Evolutionary conservation across 2,329 filamentous ascomycete species (phyloP).

Genomic region (Cytospora schulzeri): DNA sequence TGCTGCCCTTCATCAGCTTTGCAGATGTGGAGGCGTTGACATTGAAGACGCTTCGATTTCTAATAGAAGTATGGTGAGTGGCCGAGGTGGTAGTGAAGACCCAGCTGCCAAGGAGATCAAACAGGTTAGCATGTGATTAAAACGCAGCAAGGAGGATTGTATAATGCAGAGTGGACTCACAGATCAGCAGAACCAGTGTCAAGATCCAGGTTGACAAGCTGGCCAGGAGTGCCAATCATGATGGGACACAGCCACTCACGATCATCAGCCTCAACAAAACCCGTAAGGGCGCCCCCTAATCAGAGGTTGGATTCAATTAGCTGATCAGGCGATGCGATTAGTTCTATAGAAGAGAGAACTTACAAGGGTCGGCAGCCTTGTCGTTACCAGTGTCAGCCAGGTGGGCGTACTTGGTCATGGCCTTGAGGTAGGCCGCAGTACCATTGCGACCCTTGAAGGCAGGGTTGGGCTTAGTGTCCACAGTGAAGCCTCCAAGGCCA

Average conservation of each 20-base stretch:
- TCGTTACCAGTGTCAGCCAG: conserved; percentile 41
- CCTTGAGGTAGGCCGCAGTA: conserved; percentile 31
- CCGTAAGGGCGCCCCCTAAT: conserved; percentile 34
- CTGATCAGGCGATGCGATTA: not conserved
- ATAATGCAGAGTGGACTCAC: conserved; percentile 54
- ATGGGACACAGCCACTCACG: conserved; percentile 64
- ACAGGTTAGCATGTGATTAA: conserved; percentile 17
- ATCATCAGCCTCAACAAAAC: conserved; percentile 42
- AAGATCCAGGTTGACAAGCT: conserved; percentile 66
- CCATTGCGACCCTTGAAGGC: conserved; percentile 38
- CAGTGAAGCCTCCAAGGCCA: conserved; percentile 30
- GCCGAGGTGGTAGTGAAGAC: conserved; percentile 50
- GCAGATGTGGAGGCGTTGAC: conserved; percentile 50
- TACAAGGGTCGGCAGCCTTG: conserved; percentile 4
- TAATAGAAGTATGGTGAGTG: conserved; percentile 47
- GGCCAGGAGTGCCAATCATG: conserved; percentile 58
- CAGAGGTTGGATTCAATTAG: not conserved
- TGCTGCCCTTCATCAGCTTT: conserved; percentile 41
- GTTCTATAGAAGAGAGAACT: conserved; percentile 27
- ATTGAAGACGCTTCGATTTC: conserved; percentile 48
- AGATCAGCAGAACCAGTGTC: conserved; percentile 66
- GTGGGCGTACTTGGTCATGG: conserved; percentile 34
- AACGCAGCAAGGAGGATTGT: not conserved
- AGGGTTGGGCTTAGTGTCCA: conserved; percentile 41
- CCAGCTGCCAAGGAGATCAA: conserved; percentile 44